phyloP scores from a whole-genome alignment of 2,329 filamentous ascomycete genomes.

The Penicillium vulpinum region DNA sequence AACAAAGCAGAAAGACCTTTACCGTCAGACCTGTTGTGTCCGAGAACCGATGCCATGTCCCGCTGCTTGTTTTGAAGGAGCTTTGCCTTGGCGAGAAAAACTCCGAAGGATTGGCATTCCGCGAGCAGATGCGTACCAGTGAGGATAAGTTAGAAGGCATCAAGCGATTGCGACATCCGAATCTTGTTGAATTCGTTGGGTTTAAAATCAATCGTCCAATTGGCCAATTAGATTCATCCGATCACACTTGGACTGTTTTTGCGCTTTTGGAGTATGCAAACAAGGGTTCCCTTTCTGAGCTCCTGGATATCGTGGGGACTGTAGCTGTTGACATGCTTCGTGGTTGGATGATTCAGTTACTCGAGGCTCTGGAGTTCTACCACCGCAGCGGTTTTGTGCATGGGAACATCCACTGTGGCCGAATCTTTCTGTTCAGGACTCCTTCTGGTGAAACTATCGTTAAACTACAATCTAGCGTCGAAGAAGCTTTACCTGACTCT shows the following conservation, averaged over 20 bases:
- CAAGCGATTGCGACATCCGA: constrained; percentile 72
- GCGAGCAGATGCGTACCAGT: constrained; percentile 72
- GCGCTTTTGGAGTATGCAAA: constrained; percentile 75
- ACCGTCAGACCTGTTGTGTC: constrained; percentile 68
- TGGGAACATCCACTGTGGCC: constrained; percentile 75
- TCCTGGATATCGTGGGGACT: constrained; percentile 75
- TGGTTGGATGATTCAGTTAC: constrained; percentile 85
- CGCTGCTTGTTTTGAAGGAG: constrained; percentile 72
- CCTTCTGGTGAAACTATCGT: constrained; percentile 66
- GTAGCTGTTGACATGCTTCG: constrained; percentile 74
- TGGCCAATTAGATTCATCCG: constrained; percentile 41
- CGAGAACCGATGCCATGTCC: constrained; percentile 57
- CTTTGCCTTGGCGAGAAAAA: constrained; percentile 59
- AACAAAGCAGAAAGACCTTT: constrained; percentile 63
- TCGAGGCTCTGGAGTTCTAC: constrained; percentile 84
- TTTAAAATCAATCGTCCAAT: constrained; percentile 69
- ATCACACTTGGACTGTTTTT: constrained; percentile 67
- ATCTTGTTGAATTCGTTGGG: constrained; percentile 76
- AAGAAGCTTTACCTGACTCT: constrained; percentile 52
- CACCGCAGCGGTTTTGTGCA: constrained; percentile 84
- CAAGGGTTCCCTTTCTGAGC: constrained; percentile 77
- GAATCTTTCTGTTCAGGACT: constrained; percentile 74
- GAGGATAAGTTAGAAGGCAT: constrained; percentile 75
- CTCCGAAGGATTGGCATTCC: constrained; percentile 64
- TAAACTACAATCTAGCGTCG: constrained; percentile 52